Conservation (phyloP, 768 basidiomycete species). For the Amanita rimosa region DNA sequence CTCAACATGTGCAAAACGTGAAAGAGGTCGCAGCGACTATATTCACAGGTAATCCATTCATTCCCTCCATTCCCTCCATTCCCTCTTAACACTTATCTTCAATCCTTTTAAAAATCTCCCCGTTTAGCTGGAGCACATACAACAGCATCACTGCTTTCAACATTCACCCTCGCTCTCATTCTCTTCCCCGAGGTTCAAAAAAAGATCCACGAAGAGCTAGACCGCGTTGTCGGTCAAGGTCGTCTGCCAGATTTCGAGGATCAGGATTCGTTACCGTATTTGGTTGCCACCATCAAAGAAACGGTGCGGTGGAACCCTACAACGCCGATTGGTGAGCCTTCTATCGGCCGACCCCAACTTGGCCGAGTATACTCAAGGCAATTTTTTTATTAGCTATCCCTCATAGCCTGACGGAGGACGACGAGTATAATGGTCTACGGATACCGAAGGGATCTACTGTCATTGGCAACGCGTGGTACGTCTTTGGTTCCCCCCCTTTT, state of each 20-base stretch:
- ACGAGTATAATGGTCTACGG: constrained; percentile 31
- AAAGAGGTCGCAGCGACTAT: constrained; percentile 31
- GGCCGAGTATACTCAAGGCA: background rate
- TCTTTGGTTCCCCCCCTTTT: background rate
- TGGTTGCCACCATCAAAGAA: constrained; percentile 25
- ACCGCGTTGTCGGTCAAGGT: constrained; percentile 21
- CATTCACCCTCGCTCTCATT: constrained; percentile 28
- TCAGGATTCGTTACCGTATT: constrained; percentile 23
- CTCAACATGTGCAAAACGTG: constrained; percentile 11
- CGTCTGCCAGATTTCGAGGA: constrained; percentile 29
- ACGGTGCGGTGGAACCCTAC: constrained; percentile 20
- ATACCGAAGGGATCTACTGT: constrained; percentile 32
- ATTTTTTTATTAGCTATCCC: constrained; percentile 19
- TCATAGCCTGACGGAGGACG: constrained; percentile 24
- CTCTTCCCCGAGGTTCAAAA: constrained; percentile 25
- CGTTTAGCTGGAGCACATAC: constrained; percentile 17
- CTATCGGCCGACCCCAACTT: background rate
- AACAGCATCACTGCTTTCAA: constrained; percentile 15
- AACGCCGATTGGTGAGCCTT: constrained; percentile 17
- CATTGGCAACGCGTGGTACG: constrained; percentile 24
- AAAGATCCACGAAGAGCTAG: constrained; percentile 29
- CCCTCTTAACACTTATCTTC: too few species aligned
- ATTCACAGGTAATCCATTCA: constrained; percentile 15
- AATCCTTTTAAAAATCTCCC: too few species aligned
- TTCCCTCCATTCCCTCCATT: too few species aligned